Percentiles rank a stretch among this genome's conserved stretches.
Evolutionary conservation across 768 basidiomycete genomes (phyloP).

Genomic region (Melanogaster broomeanus): DNA sequence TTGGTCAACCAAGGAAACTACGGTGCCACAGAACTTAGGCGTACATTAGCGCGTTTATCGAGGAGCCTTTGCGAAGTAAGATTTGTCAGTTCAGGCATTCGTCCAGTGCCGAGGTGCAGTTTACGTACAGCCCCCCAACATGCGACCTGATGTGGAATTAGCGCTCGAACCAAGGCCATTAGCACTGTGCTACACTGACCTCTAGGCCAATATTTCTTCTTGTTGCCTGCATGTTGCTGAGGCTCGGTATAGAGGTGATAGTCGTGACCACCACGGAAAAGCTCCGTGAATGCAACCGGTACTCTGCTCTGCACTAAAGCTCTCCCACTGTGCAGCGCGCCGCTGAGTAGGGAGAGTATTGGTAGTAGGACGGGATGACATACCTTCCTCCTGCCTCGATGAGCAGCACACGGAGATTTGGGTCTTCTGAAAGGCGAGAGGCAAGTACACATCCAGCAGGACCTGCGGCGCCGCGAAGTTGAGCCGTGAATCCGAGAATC

Average conservation of each 20-base stretch:
- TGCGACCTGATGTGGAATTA: conserved; percentile 44
- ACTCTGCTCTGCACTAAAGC: conserved; percentile 41
- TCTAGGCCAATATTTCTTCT: conserved; percentile 62
- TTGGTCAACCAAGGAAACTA: conserved; percentile 6
- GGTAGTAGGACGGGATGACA: neutral
- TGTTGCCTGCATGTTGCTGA: conserved; percentile 49
- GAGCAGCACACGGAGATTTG: conserved; percentile 38
- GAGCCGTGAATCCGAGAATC: neutral
- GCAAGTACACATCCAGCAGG: conserved; percentile 49
- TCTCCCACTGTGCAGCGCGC: conserved; percentile 40
- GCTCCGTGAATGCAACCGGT: conserved; percentile 42
- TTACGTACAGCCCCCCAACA: conserved; percentile 72
- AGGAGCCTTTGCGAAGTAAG: conserved; percentile 43
- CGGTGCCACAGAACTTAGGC: neutral
- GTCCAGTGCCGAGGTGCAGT: neutral
- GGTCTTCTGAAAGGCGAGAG: conserved; percentile 42
- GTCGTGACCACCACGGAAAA: conserved; percentile 50
- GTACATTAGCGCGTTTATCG: conserved; percentile 62
- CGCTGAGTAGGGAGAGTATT: neutral
- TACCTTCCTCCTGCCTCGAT: conserved; percentile 51
- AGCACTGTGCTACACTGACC: conserved; percentile 40
- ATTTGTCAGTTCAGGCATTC: neutral
- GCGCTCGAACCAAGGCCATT: neutral
- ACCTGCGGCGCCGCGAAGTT: conserved; percentile 23
- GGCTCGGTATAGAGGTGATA: conserved; percentile 59